Base-by-base conservation (phyloP, 768 basidiomycete genomes). In the Panaeolus papilionaceus region DNA sequence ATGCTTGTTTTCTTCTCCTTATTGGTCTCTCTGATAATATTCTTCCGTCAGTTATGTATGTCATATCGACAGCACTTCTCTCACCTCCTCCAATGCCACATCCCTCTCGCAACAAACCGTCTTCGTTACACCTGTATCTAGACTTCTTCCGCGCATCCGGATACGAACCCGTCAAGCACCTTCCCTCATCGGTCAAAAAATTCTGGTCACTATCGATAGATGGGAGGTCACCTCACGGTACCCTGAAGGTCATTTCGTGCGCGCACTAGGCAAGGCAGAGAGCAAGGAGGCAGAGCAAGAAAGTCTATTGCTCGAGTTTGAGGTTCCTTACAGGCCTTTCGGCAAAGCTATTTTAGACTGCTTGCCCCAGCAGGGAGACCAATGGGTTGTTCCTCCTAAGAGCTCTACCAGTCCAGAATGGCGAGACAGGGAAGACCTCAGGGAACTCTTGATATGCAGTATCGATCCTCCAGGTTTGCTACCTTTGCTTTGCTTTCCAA, bases 201-300 rank as follows among this genome's bases (percentile, higher is more conserved):
- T 99, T 71, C 88, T 99, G 28, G 95, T 99, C 49, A 91, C 94
- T 2, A 94, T 99, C 72, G 98, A 99, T 75, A 84, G 91, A 47
- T 99, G 98, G 98, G 90, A 93, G 33, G 79, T 82, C 5, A 91
- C 89, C 10, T 95, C 93, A 1, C 86, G 95, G 20, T 98, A 98
- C 75, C 98, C 98, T 0, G 96, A 98, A 73, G 98, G 98, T 0
- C 98, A 99, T 75, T 95, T 99, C 70, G 96, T 99, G 23, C 89
- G 97, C 47, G 89, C 95, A 0, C 85, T 99, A 0, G 98, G 98
- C 2, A 89, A 88, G 72, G 94, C 90, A 0, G 97, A 96, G 73
- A 93, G 92, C 76, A 98, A 98, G 77, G 96, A 97, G 76, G 96
- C 96, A 0, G 97, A 99, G 74, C 92, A 96, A 75, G 97, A 99